Percentiles rank a stretch among this genome's conserved stretches.
phyloP scores from a whole-genome alignment of 208 protist species.

The Naegleria fowleri region DNA sequence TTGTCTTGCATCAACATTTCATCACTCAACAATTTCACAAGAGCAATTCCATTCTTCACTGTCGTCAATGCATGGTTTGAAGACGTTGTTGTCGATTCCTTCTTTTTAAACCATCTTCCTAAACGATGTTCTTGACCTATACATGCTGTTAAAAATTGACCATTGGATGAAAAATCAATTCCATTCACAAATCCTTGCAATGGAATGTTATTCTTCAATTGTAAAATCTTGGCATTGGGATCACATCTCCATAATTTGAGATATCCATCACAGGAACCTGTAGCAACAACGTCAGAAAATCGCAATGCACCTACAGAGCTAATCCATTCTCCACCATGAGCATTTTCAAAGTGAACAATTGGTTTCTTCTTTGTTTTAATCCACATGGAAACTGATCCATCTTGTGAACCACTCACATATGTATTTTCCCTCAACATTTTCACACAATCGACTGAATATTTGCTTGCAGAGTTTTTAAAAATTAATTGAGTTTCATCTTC shows the following conservation, averaged over 20 bases:
- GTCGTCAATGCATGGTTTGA: too few species aligned
- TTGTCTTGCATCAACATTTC: not conserved
- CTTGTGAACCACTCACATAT: not conserved
- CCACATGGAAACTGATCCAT: not conserved
- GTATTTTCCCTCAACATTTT: conserved; percentile 12
- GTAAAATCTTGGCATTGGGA: not conserved
- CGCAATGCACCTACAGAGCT: not conserved
- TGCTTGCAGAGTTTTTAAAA: not conserved
- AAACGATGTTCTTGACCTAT: not conserved
- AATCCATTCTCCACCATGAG: not conserved
- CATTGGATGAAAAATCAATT: not conserved
- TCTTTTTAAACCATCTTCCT: not conserved
- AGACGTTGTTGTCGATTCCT: too few species aligned
- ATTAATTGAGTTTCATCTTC: conserved; percentile 6
- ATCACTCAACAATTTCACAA: not conserved
- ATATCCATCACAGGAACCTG: not conserved
- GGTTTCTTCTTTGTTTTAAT: not conserved
- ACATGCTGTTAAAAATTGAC: not conserved
- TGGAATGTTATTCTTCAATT: not conserved
- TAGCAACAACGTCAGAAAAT: not conserved
- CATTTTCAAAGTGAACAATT: not conserved
- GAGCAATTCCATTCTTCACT: not conserved
- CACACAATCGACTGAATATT: not conserved
- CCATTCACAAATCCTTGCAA: not conserved
- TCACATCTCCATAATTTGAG: not conserved